Evolutionary conservation across 2,329 filamentous ascomycete genomes (phyloP).

Genomic region (Diplodia sapinea): DNA sequence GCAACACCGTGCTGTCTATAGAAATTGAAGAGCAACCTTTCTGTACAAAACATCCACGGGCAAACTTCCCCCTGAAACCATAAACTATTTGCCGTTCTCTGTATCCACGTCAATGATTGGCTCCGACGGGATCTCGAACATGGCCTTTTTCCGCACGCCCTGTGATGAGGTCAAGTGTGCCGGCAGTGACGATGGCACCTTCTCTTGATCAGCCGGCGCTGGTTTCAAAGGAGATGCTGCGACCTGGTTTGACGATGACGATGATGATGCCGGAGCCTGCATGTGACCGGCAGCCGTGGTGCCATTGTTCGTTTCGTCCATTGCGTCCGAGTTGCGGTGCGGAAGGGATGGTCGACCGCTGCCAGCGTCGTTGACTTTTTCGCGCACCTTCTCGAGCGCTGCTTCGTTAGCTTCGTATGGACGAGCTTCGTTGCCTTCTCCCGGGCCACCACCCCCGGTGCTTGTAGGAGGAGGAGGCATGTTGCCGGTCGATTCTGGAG

Average conservation of each 20-base stretch:
- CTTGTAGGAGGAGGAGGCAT: not conserved
- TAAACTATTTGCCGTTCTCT: not conserved
- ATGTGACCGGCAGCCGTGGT: not conserved
- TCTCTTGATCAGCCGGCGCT: conserved; percentile 14
- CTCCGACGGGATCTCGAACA: conserved; percentile 52
- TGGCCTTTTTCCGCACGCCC: conserved; percentile 45
- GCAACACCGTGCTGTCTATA: not conserved
- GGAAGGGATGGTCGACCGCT: conserved; percentile 2
- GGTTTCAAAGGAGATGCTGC: not conserved
- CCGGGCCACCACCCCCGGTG: not conserved
- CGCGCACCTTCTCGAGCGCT: conserved; percentile 19
- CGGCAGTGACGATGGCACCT: conserved; percentile 36
- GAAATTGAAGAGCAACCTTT: not conserved
- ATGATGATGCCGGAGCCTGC: not conserved
- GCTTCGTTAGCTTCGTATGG: conserved; percentile 2
- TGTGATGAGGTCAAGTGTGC: conserved; percentile 38
- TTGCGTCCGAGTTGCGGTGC: conserved; percentile 11
- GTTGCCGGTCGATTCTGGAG: not conserved
- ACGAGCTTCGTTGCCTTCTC: not conserved
- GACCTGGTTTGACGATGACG: not conserved
- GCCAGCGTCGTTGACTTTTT: not conserved
- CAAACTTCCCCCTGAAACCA: not conserved
- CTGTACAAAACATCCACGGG: not conserved
- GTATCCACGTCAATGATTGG: conserved; percentile 50
- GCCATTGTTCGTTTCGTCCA: not conserved